Evolutionary conservation across 2,329 filamentous ascomycete genomes (phyloP).

Genomic region (Cephalotrichum gorgonifer): DNA sequence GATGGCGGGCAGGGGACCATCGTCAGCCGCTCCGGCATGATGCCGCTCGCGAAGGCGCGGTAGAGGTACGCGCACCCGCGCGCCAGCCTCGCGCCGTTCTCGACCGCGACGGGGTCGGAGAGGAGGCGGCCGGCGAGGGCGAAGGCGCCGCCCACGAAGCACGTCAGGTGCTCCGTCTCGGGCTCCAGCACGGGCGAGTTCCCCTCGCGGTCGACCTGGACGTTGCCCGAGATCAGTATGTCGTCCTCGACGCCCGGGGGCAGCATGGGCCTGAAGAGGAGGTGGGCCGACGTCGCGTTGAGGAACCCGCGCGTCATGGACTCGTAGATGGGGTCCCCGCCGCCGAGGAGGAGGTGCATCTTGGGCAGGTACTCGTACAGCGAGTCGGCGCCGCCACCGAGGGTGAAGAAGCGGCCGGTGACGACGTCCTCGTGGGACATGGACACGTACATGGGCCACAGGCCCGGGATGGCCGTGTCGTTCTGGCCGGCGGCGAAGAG

Average conservation of each 20-base stretch:
- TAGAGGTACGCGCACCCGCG: slow-evolving; percentile 57
- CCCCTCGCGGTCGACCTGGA: slow-evolving; percentile 17
- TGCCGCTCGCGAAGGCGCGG: slow-evolving; percentile 41
- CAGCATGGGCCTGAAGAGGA: slow-evolving; percentile 60
- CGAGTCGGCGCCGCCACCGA: slow-evolving; percentile 45
- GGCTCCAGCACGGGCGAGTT: slow-evolving; percentile 15
- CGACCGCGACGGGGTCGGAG: slow-evolving; percentile 39
- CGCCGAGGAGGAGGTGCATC: slow-evolving; percentile 55
- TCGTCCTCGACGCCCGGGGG: slow-evolving; percentile 35
- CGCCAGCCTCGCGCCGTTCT: slow-evolving; percentile 46
- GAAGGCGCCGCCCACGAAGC: slow-evolving; percentile 57
- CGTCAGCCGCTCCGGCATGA: slow-evolving; percentile 51
- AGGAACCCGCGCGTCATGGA: slow-evolving; percentile 34
- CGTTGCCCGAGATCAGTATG: slow-evolving; percentile 52
- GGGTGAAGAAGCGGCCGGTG: slow-evolving; percentile 9
- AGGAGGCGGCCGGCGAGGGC: slow-evolving; percentile 52
- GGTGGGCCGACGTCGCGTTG: slow-evolving; percentile 45
- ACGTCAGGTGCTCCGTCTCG: slow-evolving; percentile 46
- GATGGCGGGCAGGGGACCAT: slow-evolving; percentile 30
- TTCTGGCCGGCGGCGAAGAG: slow-evolving; percentile 43
- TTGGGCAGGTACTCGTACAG: slow-evolving; percentile 58
- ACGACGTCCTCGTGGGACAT: slow-evolving; percentile 32
- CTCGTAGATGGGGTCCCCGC: slow-evolving; percentile 29
- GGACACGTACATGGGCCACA: slow-evolving; percentile 50
- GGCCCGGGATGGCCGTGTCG: slow-evolving; percentile 44